phyloP scores from a whole-genome alignment of 139 green algal species.

The Chlorella sp. region DNA sequence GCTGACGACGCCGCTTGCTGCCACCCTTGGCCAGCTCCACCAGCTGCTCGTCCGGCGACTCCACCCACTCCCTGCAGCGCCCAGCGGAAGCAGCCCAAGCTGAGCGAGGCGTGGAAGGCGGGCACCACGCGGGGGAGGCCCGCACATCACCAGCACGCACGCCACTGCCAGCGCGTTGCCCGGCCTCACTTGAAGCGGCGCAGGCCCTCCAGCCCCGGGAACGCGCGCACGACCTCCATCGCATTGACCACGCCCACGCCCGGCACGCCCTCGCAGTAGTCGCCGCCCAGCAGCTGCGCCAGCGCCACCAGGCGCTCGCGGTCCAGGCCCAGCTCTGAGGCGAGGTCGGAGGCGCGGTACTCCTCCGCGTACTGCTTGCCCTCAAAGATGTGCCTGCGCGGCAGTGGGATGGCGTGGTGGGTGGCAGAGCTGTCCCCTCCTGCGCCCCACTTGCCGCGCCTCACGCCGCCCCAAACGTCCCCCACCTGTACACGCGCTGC shows the following conservation, averaged over 20 bases:
- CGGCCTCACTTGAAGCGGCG: no score
- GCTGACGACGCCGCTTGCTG: no score
- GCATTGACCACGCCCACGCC: constrained; percentile 96
- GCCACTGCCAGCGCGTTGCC: no score
- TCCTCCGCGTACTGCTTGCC: constrained; percentile 92
- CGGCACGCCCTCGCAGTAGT: constrained; percentile 91
- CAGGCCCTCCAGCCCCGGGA: constrained; percentile 59
- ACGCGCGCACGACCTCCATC: constrained; percentile 88
- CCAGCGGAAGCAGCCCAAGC: no score
- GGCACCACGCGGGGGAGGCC: no score
- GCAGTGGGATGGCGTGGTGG: not conserved
- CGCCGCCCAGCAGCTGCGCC: constrained; percentile 91
- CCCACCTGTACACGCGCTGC: constrained; percentile 81
- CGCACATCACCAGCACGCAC: no score
- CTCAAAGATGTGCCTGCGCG: constrained; percentile 75
- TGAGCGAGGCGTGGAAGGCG: no score
- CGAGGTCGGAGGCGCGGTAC: constrained; percentile 81
- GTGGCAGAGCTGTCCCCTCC: constrained; percentile 6
- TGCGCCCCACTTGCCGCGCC: constrained; percentile 32
- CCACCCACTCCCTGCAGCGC: constrained; percentile 68
- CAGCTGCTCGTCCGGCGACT: constrained; percentile 46
- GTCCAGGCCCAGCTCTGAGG: constrained; percentile 83
- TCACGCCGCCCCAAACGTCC: constrained; percentile 77
- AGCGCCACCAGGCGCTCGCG: constrained; percentile 70
- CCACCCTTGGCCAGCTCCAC: constrained; percentile 3